Evolutionary conservation across 2,329 filamentous ascomycete genomes (phyloP), one percentile per base, ranked within the genome.

Genomic region (Lithohypha guttulata): DNA sequence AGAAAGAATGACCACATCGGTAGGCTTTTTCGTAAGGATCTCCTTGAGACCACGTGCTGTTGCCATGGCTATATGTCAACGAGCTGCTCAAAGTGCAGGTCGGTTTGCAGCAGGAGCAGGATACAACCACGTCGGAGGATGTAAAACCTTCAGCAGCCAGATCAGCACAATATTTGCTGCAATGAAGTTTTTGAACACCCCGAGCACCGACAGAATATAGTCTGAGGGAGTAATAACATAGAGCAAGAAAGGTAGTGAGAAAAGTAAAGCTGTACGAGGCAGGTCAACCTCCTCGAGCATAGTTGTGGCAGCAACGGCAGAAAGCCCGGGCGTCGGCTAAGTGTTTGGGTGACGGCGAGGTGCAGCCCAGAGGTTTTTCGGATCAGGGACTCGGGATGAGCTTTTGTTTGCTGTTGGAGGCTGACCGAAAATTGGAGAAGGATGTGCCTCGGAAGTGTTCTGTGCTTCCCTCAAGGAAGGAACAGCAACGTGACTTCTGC

Each of bases 1-100:
- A 14, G 86, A 93, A 52, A 94, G 77, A 57, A 95, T 81, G 53
- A 95, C 84, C 28, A 85, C 74, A 64, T 95, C 87, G 48, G 78
- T 74, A 27, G 85, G 81, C 17, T 77, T 66, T 61, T 91, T 93
- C 54, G 78, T 64, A 44, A 94, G 77, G 51, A 94, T 77, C 55
- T 80, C 73, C 51, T 78, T 75, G 47, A 89, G 68, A 55, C 84
- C 84, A 55, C 73, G 75, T 34, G 76, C 55, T 5, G 42, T 59
- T 48, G 35, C 22, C 34, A 38, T 41, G 6, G 28, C n/a, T 33
- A 6, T 7, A 17, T 20, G n/a, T 17, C 22, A 20, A 15, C 5
- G 13, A 20, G 18, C 14, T 34, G 18, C 14, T 18, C 15, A 5
- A 19, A n/a, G 31, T 19, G 3, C 13, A 20, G 31, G 6, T 19